Conservation (phyloP, 2,329 filamentous ascomycete genomes). For the Trichophyton benhamiae region DNA sequence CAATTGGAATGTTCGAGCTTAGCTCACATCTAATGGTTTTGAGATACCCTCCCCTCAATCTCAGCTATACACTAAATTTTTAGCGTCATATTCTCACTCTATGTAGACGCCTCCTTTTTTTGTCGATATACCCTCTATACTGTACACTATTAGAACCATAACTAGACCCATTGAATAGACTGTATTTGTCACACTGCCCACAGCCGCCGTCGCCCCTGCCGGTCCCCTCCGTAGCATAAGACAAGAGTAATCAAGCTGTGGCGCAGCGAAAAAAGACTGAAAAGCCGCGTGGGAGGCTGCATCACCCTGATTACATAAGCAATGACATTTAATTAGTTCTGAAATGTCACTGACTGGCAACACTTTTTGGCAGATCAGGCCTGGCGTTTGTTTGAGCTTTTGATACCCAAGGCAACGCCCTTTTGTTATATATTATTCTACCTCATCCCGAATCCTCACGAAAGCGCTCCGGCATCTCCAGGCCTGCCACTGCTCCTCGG, state of each 20-base stretch:
- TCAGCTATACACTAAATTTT: not conserved
- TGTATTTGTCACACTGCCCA: not conserved
- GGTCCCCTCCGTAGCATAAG: not conserved
- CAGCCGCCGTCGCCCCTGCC: no score
- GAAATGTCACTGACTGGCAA: not conserved
- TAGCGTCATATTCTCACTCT: not conserved
- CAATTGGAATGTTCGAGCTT: not conserved
- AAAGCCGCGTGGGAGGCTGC: constrained; percentile 2
- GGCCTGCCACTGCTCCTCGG: not conserved
- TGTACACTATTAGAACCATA: not conserved
- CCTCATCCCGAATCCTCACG: not conserved
- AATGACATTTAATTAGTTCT: not conserved
- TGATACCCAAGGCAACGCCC: not conserved
- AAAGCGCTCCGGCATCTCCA: not conserved
- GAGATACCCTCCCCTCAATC: not conserved
- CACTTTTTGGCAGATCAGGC: not conserved
- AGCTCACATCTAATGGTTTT: not conserved
- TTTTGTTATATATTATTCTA: not conserved
- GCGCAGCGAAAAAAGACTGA: not conserved
- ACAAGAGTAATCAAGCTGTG: not conserved
- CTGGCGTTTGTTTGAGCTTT: not conserved
- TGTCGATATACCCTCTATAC: not conserved
- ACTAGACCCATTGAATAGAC: not conserved
- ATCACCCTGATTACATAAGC: not conserved
- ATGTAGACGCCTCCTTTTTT: not conserved